These are phyloP conservation scores for Capsicum baccatum DNA, from an alignment of 257 asterid species.

Conservation along the genomic window DNA sequence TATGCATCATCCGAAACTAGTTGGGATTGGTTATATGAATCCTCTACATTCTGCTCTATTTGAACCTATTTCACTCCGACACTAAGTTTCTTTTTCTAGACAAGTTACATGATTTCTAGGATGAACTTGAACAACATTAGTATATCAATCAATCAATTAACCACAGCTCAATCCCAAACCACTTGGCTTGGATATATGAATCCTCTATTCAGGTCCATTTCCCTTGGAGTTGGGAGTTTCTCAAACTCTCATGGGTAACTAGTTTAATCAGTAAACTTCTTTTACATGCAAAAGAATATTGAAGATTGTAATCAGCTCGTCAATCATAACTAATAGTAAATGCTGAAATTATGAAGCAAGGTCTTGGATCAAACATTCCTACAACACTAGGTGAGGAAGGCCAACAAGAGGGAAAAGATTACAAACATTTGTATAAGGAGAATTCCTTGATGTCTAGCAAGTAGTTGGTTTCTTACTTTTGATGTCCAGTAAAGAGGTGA, in stretches of 20 bases:
- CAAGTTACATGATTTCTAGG: neutral
- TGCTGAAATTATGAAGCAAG: neutral
- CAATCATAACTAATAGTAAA: neutral
- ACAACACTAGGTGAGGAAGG: neutral
- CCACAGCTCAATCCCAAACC: neutral
- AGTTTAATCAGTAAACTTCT: neutral
- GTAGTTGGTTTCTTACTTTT: neutral
- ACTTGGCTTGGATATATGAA: neutral
- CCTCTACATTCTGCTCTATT: neutral
- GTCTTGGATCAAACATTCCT: neutral
- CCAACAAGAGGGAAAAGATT: neutral
- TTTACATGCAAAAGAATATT: neutral
- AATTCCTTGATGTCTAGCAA: neutral
- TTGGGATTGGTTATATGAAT: neutral
- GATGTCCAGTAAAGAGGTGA: constrained; percentile 1
- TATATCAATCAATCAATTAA: constrained; percentile 20
- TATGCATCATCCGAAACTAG: neutral
- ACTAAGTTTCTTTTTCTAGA: neutral
- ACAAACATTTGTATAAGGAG: neutral
- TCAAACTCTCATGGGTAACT: neutral
- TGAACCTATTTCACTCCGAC: neutral
- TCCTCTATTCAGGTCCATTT: constrained; percentile 19
- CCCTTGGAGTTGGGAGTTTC: neutral
- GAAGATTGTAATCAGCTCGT: neutral
- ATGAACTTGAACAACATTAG: neutral